Percentiles rank a stretch among this genome's conserved stretches.
Conservation (phyloP, 2,329 filamentous ascomycete species). For the Fusarium domesticum region DNA sequence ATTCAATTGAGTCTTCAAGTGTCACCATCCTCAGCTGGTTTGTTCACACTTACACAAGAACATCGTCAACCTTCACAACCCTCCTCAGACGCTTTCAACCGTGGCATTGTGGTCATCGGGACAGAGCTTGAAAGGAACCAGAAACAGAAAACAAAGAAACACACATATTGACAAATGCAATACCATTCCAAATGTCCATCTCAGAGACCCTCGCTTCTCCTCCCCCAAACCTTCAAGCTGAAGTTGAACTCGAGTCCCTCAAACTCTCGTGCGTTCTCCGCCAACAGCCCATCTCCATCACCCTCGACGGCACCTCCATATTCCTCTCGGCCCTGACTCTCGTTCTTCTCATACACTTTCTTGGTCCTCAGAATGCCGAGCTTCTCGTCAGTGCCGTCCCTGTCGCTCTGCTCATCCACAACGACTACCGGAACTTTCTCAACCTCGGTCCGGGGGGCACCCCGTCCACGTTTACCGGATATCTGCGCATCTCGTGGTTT, state of each 20-base stretch:
- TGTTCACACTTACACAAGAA: not conserved
- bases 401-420: slow-evolving; percentile 52
- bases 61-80: not conserved
- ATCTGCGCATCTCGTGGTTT: slow-evolving; percentile 69
- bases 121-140: not conserved
- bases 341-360: slow-evolving; percentile 50
- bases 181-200: slow-evolving; percentile 23
- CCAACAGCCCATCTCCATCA: slow-evolving; percentile 51
- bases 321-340: slow-evolving; percentile 45
- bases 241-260: slow-evolving; percentile 21
- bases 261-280: slow-evolving; percentile 28
- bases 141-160: not conserved
- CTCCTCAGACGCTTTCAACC: not conserved
- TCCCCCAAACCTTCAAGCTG: slow-evolving; percentile 19
- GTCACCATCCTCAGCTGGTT: not conserved
- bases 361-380: slow-evolving; percentile 48
- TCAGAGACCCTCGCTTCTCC: slow-evolving; percentile 26
- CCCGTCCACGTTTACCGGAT: slow-evolving; percentile 69
- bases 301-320: slow-evolving; percentile 50
- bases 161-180: not conserved
- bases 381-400: slow-evolving; percentile 50
- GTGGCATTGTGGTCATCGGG: not conserved
- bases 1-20: not conserved
- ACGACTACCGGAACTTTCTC: slow-evolving; percentile 74
- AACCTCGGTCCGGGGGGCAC: slow-evolving; percentile 78